Conservation (phyloP, 2,329 filamentous ascomycete species). For the Ascochyta clinopodiicola region DNA sequence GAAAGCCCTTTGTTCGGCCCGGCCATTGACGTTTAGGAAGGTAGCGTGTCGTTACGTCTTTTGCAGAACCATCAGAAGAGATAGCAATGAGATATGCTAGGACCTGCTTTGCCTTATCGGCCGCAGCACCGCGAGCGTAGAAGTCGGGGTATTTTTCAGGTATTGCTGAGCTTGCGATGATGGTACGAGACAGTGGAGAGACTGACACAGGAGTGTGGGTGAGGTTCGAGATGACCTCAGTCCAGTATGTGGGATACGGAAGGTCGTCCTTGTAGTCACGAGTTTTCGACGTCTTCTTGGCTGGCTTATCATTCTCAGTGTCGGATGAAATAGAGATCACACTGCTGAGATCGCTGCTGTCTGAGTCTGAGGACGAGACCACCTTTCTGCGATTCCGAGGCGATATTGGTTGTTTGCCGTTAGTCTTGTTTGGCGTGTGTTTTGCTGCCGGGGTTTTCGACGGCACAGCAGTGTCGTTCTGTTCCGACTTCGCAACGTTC, state of each 20-base stretch:
- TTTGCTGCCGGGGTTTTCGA: background rate
- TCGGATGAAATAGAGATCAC: conserved; percentile 54
- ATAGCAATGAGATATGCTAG: conserved; percentile 89
- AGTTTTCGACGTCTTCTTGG: conserved; percentile 51
- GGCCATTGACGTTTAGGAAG: conserved; percentile 81
- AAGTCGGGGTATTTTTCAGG: conserved; percentile 75
- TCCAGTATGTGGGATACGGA: conserved; percentile 89
- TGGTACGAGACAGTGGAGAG: conserved; percentile 67
- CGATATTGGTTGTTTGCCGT: conserved; percentile 7
- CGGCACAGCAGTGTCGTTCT: background rate
- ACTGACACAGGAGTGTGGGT: conserved; percentile 81
- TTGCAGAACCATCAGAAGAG: conserved; percentile 83
- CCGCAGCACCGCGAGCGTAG: conserved; percentile 81
- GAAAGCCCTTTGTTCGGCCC: conserved; percentile 85
- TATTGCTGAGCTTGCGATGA: conserved; percentile 65
- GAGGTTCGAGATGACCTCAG: conserved; percentile 82
- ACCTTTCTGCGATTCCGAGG: conserved; percentile 10
- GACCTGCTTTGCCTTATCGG: conserved; percentile 85
- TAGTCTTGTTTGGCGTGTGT: conserved; percentile 6
- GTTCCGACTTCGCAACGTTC: conserved; percentile 1
- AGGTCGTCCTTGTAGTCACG: conserved; percentile 75
- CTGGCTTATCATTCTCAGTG: conserved; percentile 60
- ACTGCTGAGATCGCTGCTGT: conserved; percentile 53
- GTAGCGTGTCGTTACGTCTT: conserved; percentile 93
- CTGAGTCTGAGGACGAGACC: conserved; percentile 51